Base-by-base conservation (phyloP, 192 early-diverging fungal species). In the Diversispora epigaea region DNA sequence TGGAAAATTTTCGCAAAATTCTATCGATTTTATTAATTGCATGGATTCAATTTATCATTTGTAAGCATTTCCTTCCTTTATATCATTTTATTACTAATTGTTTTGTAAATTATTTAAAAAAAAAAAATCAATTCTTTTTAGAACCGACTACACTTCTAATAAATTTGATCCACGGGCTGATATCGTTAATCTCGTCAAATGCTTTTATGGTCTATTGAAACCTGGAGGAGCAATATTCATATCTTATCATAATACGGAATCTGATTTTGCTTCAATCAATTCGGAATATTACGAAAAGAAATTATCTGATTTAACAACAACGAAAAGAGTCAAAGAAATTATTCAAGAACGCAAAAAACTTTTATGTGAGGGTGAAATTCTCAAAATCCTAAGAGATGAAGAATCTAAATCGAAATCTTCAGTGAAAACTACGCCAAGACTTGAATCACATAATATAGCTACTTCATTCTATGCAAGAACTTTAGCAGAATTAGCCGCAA, bases 201-300 rank as follows among this genome's bases (percentile, higher is more conserved):
- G 10, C 22, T 0, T 32, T 60, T 60, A 60, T 60, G 58, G 58
- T 10, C 5, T 22, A 21, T 58, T 58, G 21, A 58, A 58, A 21
- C 56, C 58, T 19, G 58, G 58, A 11, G 58, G 58, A 60, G 19
- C 58, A 25, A 60, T 60, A 25, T 60, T 25, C 22, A 32, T 60
- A 6, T 11, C 22, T 6, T 60, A 32, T 60, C 7, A 25, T 21
- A 22, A 60, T 60, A 1, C 22, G 1, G n/a, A 19, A 39, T 8
- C 11, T 12, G n/a, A 19, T 25, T 60, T 60, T 32, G 1, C 22
- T 25, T 6, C 5, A 60, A 32, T 60, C 10, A 60, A 60, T 60
- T 60, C 58, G 0, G 5, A 9, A 32, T 60, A 25, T 32, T 39
- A 25, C 25, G 25, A 60, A 60, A 22, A 32, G 6, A 25, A 7